Conservation (phyloP, 345 rosid genomes). For the Salix brachista region DNA sequence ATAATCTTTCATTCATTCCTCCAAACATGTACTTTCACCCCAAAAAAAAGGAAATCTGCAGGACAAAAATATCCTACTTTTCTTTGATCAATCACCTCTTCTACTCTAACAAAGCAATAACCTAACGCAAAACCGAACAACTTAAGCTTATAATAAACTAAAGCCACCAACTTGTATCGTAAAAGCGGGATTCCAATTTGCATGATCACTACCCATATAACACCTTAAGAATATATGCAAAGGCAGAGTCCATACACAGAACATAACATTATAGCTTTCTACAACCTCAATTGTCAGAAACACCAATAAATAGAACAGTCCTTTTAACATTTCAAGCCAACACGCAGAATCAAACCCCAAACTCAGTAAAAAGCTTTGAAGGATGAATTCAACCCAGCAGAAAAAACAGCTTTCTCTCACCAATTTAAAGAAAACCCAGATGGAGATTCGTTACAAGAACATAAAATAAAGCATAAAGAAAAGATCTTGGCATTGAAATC, state of each 20-base stretch:
- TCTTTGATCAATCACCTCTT: background rate
- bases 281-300: conserved; percentile 9
- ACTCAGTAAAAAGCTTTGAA: background rate
- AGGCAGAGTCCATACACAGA: conserved; percentile 10
- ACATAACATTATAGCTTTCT: conserved; percentile 10
- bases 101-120: background rate
- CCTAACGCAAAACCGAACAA: background rate
- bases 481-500: conserved; percentile 3
- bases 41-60: conserved; percentile 11
- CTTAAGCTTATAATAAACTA: background rate
- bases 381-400: background rate
- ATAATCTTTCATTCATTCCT: conserved; percentile 11
- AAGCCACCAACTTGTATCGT: background rate
- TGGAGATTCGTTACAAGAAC: conserved; percentile 17
- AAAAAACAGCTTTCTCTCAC: background rate
- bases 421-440: conserved; percentile 33
- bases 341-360: conserved; percentile 12
- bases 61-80: conserved; percentile 1
- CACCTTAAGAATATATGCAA: conserved; percentile 30
- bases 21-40: background rate
- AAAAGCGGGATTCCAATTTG: conserved; percentile 10
- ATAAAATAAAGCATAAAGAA: conserved; percentile 14
- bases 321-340: background rate
- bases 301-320: conserved; percentile 3
- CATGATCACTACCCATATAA: background rate